Evolutionary conservation across 176 grass and related monocot genomes (phyloP).

Genomic region (Poa pratensis): DNA sequence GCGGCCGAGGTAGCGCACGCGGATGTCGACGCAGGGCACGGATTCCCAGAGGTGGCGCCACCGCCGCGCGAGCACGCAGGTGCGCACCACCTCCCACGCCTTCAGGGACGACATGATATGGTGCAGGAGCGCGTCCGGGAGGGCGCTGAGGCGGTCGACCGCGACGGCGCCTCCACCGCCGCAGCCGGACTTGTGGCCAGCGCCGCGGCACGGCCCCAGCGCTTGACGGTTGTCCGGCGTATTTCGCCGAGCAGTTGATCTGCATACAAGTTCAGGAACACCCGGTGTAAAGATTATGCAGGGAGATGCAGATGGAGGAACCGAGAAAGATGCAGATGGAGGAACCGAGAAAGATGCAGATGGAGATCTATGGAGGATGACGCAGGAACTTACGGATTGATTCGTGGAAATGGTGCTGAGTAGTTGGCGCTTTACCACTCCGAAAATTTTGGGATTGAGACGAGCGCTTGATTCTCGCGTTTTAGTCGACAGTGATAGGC

Average conservation of each 20-base stretch:
- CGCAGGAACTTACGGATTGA: too few species aligned
- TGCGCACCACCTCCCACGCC: conserved; percentile 49
- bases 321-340: too few species aligned
- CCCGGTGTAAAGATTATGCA: too few species aligned
- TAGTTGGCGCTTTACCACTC: too few species aligned
- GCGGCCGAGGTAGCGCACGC: not conserved
- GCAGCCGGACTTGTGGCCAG: not conserved
- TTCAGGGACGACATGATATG: conserved; percentile 35
- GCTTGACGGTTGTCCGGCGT: not conserved
- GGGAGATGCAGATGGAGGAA: too few species aligned
- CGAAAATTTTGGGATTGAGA: too few species aligned
- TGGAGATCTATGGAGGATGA: too few species aligned
- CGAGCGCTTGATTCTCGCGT: too few species aligned
- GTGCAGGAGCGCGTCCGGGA: conserved; percentile 42
- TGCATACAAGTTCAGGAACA: not conserved
- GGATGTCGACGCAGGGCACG: conserved; percentile 20
- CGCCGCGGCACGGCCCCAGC: not conserved
- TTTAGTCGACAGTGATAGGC: too few species aligned
- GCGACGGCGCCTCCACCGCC: not conserved
- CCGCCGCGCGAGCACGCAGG: conserved; percentile 38
- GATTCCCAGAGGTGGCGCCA: conserved; percentile 48
- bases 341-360: too few species aligned
- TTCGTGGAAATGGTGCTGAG: too few species aligned
- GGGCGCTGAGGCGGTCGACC: conserved; percentile 45
- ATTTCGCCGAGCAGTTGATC: conserved; percentile 4